Percentiles rank a stretch among this genome's conserved stretches.
These are phyloP conservation scores for Populus pruinosa DNA, from an alignment of 345 rosid species.

Conservation along the genomic window DNA sequence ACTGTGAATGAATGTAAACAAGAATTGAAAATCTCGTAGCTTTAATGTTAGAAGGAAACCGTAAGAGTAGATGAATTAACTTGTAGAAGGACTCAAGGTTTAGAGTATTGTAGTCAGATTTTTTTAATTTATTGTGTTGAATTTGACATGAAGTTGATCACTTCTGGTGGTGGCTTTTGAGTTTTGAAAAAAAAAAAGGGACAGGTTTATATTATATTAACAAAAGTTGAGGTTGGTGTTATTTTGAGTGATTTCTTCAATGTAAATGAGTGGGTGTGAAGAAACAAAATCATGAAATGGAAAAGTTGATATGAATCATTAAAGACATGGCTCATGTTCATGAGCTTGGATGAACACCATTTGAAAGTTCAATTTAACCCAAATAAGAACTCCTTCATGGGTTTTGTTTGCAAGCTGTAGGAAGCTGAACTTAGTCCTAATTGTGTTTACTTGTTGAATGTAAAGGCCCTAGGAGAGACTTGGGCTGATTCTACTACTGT, in stretches of 20 bases:
- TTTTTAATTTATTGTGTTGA: background rate
- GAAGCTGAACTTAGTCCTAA: background rate
- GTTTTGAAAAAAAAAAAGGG: background rate
- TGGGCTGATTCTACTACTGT: background rate
- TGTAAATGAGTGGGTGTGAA: background rate
- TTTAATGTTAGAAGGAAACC: background rate
- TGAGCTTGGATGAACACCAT: background rate
- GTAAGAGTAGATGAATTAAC: background rate
- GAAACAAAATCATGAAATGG: background rate
- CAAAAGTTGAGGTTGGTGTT: background rate
- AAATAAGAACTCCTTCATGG: background rate
- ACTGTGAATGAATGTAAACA: background rate
- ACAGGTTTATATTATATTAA: background rate
- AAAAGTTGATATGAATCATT: background rate
- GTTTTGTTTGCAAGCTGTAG: background rate
- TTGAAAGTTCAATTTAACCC: background rate
- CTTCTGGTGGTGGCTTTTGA: background rate
- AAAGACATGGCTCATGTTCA: background rate
- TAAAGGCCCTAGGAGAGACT: background rate
- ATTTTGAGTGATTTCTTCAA: background rate
- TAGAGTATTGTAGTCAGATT: background rate
- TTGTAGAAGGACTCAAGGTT: background rate
- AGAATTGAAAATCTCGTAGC: background rate
- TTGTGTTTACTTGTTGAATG: background rate
- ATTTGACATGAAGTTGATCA: background rate